Conservation (phyloP, 78 protist genomes). For the Acrasis kona region DNA sequence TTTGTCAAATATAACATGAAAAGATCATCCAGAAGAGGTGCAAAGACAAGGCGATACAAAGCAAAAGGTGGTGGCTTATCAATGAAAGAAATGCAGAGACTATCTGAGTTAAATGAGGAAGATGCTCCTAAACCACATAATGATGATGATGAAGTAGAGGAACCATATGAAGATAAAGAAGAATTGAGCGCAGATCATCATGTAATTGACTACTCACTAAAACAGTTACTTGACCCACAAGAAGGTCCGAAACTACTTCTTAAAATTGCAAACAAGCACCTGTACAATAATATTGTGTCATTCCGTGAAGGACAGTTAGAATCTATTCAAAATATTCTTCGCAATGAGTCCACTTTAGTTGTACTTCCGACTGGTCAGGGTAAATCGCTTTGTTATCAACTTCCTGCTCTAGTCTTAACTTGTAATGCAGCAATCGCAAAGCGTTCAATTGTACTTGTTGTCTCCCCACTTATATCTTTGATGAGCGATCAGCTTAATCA, state of each 20-base stretch:
- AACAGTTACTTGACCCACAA: not conserved
- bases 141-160: no score
- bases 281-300: not conserved
- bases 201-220: not conserved
- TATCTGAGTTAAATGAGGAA: no score
- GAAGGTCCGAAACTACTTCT: not conserved
- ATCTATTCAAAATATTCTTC: conserved; percentile 26
- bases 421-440: not conserved
- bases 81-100: no score
- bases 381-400: conserved; percentile 74
- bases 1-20: no score
- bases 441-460: conserved; percentile 27
- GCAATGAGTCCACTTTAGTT: conserved; percentile 33
- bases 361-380: conserved; percentile 76
- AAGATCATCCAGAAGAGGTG: no score
- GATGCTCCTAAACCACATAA: no score
- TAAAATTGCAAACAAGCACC: not conserved
- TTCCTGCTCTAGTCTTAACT: conserved; percentile 28
- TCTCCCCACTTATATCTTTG: conserved; percentile 68
- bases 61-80: no score
- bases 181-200: not conserved
- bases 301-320: conserved; percentile 62
- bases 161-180: not conserved
- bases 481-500: conserved; percentile 53
- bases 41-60: no score